Base-by-base conservation (phyloP, 2,329 filamentous ascomycete genomes). In the Penicillium sp. region DNA sequence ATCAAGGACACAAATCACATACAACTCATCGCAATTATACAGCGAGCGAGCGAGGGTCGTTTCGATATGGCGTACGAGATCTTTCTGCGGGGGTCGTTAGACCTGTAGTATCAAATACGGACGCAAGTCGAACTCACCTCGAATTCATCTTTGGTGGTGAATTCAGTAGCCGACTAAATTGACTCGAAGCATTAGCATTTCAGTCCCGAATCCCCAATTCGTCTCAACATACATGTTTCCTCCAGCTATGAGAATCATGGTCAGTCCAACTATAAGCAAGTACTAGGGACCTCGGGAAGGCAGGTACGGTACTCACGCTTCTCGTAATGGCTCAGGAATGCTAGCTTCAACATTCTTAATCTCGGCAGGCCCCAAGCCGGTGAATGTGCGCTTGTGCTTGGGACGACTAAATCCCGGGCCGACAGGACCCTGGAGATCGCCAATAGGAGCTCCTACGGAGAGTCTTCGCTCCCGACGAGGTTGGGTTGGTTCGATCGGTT, bases 361-460 rank as follows among this genome's bases (percentile, higher is more conserved):
- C 73, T 99, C 94, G 37, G 85, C 82, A 29, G 92, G 84, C 35
- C 92, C 93, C 72, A 97, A 94, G 9, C 94, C 94, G 10, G 94
- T 99, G 65, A 90, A 90, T n/a, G 93, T 97, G 67, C 94, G 86
- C 82, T 91, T 97, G 81, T 99, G 94, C 80, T 97, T 99, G 46
- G 94, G 94, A 60, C 94, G 85, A 86, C 78, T 88, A 73, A 95
- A 93, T 42, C 88, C 88, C 41, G 92, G 91, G n/a, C 89, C 89
- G 57, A 97, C 86, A 19, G 90, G 88, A 64, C 92, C 93, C 75
- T 90, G 84, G 62, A 97, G 88, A 73, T 96, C 91, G 63, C 90
- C 86, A 67, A 97, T 88, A 47, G 93, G 93, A 67, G 90, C 90
- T 65, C 89, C 86, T 57, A 84, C 88, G 21, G 91, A 96, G 58